A percentile compares a stretch with the other conserved stretches of the same genome.
Evolutionary conservation across 345 rosid species (phyloP).

Genomic region (Dimocarpus longan): DNA sequence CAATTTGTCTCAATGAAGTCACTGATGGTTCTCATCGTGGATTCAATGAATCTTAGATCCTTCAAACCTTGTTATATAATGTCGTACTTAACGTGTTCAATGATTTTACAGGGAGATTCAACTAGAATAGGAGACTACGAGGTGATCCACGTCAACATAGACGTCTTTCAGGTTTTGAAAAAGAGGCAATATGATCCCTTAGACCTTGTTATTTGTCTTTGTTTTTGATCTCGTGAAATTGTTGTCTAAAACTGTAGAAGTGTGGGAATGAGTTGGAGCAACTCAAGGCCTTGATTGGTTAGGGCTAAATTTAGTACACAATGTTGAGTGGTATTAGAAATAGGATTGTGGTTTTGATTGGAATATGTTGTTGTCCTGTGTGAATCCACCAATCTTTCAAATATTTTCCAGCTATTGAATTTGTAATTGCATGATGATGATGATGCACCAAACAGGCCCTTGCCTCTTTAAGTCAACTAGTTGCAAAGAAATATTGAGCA

Average conservation of each 20-base stretch:
- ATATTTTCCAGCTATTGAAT: not conserved
- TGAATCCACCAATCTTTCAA: conserved; percentile 20
- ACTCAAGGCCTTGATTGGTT: no score
- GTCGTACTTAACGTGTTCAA: not conserved
- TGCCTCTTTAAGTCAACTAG: conserved; percentile 32
- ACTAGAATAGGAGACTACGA: conserved; percentile 43
- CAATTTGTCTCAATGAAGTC: no score
- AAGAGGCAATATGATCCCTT: not conserved
- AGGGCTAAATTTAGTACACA: conserved; percentile 27
- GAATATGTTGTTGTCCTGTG: conserved; percentile 30
- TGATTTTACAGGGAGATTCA: conserved; percentile 55
- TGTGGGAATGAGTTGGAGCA: conserved; percentile 64
- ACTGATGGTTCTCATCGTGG: no score
- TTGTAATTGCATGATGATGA: not conserved
- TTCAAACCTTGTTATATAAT: no score
- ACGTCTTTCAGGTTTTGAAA: conserved; percentile 43
- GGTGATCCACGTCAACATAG: conserved; percentile 34
- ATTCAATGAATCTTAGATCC: no score
- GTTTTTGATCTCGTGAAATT: conserved; percentile 9
- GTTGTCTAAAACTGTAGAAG: conserved; percentile 43
- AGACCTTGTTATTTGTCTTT: not conserved
- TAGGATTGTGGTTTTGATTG: conserved; percentile 23
- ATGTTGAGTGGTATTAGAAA: conserved; percentile 20
- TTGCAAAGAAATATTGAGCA: conserved; percentile 35
- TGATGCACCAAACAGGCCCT: conserved; percentile 45